These are phyloP conservation scores for Solanum commersonii DNA, from an alignment of 257 asterid species.

Conservation along the genomic window DNA sequence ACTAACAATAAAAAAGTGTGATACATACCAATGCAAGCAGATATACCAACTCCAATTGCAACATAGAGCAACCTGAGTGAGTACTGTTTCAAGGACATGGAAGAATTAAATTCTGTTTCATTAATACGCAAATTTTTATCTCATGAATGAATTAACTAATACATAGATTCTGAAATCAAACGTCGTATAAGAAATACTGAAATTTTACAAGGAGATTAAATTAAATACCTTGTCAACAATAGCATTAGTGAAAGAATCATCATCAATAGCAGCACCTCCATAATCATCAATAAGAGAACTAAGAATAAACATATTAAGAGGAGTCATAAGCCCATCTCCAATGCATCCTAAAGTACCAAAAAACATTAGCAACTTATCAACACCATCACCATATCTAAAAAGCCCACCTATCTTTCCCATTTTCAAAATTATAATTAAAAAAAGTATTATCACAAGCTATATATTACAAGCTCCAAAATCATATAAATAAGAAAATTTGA, in stretches of 20 bases:
- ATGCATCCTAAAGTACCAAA: slow-evolving; percentile 53
- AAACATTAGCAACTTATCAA: slow-evolving; percentile 53
- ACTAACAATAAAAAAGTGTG: not conserved
- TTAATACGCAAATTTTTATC: not conserved
- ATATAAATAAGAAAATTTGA: not conserved
- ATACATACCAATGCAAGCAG: slow-evolving; percentile 56
- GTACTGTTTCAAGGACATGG: slow-evolving; percentile 25
- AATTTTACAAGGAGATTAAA: not conserved
- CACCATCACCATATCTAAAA: slow-evolving; percentile 50
- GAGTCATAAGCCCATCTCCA: slow-evolving; percentile 78
- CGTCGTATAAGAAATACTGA: not conserved
- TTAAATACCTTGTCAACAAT: slow-evolving; percentile 47
- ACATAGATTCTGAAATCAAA: not conserved
- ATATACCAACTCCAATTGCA: slow-evolving; percentile 58
- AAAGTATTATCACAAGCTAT: not conserved
- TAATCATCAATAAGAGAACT: slow-evolving; percentile 47
- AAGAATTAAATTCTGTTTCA: not conserved
- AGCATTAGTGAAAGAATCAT: slow-evolving; percentile 14
- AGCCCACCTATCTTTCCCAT: slow-evolving; percentile 47
- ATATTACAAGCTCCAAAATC: not conserved
- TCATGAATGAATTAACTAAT: not conserved
- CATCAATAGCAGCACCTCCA: slow-evolving; percentile 15
- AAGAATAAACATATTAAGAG: slow-evolving; percentile 47
- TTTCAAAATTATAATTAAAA: not conserved
- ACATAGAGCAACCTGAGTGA: slow-evolving; percentile 53